A percentile compares a stretch with the other conserved stretches of the same genome.
phyloP scores from a whole-genome alignment of 2,329 filamentous ascomycete species.

The Colletotrichum sansevieriae region DNA sequence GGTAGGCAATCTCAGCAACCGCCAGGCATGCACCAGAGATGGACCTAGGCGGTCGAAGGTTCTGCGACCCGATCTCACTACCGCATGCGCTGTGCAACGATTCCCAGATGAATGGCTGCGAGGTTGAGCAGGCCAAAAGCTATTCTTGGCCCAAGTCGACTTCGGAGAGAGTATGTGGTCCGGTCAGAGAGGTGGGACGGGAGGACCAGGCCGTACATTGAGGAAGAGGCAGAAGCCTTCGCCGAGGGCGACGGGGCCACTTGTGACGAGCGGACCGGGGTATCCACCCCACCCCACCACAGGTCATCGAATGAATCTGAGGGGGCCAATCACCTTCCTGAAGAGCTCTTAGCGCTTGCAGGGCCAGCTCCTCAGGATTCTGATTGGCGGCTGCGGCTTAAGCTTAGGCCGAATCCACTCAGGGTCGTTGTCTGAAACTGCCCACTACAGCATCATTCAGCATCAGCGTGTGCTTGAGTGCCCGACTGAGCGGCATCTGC shows the following conservation, averaged over 20 bases:
- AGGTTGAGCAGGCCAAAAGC: slow-evolving; percentile 26
- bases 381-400: slow-evolving; percentile 51
- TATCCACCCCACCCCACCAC: not conserved
- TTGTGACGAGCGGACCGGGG: slow-evolving; percentile 10
- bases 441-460: slow-evolving; percentile 35
- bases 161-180: slow-evolving; percentile 14
- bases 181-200: slow-evolving; percentile 35
- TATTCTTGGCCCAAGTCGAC: slow-evolving; percentile 38
- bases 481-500: slow-evolving; percentile 27
- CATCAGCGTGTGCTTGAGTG: not conserved
- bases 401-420: slow-evolving; percentile 52
- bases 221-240: not conserved
- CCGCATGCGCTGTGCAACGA: slow-evolving; percentile 38
- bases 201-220: slow-evolving; percentile 33
- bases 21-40: slow-evolving; percentile 24
- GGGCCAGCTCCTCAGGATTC: slow-evolving; percentile 46
- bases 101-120: slow-evolving; percentile 34
- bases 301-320: slow-evolving; percentile 41
- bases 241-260: not conserved
- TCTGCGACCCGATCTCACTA: slow-evolving; percentile 42
- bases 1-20: slow-evolving; percentile 39
- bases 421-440: slow-evolving; percentile 47
- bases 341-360: slow-evolving; percentile 45
- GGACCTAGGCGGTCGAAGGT: slow-evolving; percentile 32
- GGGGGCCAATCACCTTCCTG: slow-evolving; percentile 47